Base-by-base conservation (phyloP, 139 green algal species). In the Nannochloris sp. region DNA sequence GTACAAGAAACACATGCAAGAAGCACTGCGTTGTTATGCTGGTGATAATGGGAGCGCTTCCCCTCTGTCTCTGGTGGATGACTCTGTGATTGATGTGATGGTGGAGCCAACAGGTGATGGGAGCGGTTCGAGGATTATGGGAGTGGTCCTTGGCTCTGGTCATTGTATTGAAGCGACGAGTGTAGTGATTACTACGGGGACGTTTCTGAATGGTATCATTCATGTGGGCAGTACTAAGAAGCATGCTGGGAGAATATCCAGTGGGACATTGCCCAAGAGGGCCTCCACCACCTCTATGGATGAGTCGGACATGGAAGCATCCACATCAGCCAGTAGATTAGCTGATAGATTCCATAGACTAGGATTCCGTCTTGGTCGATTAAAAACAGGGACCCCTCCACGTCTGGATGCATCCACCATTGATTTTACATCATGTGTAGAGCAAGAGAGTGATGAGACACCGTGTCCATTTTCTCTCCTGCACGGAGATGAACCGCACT, bases 311-410 rank as follows among this genome's bases (percentile, higher is more conserved):
- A 59, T 59, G 50, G 55, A 36, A 23, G 75, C 75, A 23, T 66
- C 75, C 6, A 36, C 25, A 14, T 71, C 71, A 12, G 53, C 70
- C 5, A 71, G 16, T n/a, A 33, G 40, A 25, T 56, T 84, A 28
- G 62, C 78, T 6, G 36, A 59, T 20, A 68, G 57, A 8, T 77
- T 85, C 44, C 37, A 46, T 16, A 29, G 10, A 4, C 43, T 72
- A 4, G 72, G 75, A 5, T 80, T 83, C 23, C 4, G 1, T 49
- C 33, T 85, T 28, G 69, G 71, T 6, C 53, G 79, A 4, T 68
- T 85, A 11, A 85, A 85, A 66, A 85, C 79, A 1, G 79, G 79
- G 46, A 85, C 79, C 9, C 79, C 79, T 12, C 79, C 79, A 5
- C 59, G 79, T 12, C 20, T 85, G 30, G 79, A 81, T 37, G 71